Evolutionary conservation across 108 stramenopile species (phyloP).

Genomic region (Epithemia pelagica): DNA sequence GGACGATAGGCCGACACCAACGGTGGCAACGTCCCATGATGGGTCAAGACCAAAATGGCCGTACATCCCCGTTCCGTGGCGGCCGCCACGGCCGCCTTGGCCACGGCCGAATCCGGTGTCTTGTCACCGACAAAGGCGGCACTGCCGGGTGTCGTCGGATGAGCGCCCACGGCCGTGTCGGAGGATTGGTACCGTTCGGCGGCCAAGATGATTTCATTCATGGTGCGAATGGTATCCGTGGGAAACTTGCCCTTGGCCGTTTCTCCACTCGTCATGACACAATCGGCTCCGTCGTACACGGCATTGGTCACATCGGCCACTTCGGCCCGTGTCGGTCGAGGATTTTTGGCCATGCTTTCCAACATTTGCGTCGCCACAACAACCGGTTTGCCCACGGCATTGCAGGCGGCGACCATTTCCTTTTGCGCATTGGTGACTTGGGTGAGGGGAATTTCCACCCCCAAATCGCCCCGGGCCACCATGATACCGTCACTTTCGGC

Average conservation of each 20-base stretch:
- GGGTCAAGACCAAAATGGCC: slow-evolving; percentile 87
- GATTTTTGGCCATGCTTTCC: slow-evolving; percentile 96
- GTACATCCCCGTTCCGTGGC: slow-evolving; percentile 73
- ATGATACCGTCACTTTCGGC: slow-evolving; percentile 86
- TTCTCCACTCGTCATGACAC: slow-evolving; percentile 97
- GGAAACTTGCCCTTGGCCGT: slow-evolving; percentile 98
- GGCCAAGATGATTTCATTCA: slow-evolving; percentile 83
- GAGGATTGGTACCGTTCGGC: slow-evolving; percentile 50
- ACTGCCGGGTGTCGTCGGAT: slow-evolving; percentile 13
- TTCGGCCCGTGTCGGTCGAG: slow-evolving; percentile 97
- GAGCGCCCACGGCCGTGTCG: neutral
- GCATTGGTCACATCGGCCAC: slow-evolving; percentile 98
- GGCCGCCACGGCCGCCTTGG: slow-evolving; percentile 90
- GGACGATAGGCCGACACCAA: slow-evolving; percentile 68
- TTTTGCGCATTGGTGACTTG: slow-evolving; percentile 96
- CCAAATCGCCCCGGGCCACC: slow-evolving; percentile 83
- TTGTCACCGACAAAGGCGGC: slow-evolving; percentile 21
- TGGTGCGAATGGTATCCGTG: slow-evolving; percentile 84
- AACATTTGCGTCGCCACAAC: slow-evolving; percentile 99
- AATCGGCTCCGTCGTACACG: slow-evolving; percentile 98
- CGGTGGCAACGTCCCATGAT: slow-evolving; percentile 48
- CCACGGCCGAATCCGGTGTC: slow-evolving; percentile 59
- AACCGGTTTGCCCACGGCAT: slow-evolving; percentile 89
- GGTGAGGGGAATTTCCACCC: slow-evolving; percentile 89
- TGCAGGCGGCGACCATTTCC: slow-evolving; percentile 94